Conservation (phyloP, 2,329 filamentous ascomycete species). For the Epicoccum nigrum region DNA sequence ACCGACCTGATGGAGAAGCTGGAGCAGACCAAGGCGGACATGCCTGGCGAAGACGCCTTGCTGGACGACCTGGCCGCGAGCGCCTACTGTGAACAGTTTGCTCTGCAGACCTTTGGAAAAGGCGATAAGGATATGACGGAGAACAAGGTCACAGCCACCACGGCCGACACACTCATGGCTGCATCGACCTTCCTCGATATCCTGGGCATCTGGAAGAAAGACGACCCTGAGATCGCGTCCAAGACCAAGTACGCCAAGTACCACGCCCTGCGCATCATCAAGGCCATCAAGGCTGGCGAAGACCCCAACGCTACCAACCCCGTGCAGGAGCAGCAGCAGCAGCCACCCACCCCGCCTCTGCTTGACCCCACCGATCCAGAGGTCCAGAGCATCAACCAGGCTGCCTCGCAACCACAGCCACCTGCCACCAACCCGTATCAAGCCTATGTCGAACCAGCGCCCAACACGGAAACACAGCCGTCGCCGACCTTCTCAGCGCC, state of each 20-base stretch:
- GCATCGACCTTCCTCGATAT: conserved; percentile 92
- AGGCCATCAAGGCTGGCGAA: conserved; percentile 85
- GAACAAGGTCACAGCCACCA: conserved; percentile 85
- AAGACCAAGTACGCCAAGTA: conserved; percentile 98
- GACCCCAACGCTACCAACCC: conserved; percentile 95
- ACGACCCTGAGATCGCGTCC: conserved; percentile 75
- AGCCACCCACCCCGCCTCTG: conserved; percentile 45
- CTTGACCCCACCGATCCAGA: conserved; percentile 71
- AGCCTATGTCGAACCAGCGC: conserved; percentile 65
- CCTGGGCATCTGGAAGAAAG: conserved; percentile 77
- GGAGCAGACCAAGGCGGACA: conserved; percentile 77
- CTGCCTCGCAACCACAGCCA: conserved; percentile 33
- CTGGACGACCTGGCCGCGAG: conserved; percentile 84
- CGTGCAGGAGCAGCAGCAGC: conserved; percentile 58
- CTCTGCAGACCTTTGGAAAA: conserved; percentile 81
- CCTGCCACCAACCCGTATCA: conserved; percentile 42
- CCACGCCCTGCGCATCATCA: conserved; percentile 88
- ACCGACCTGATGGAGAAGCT: conserved; percentile 87
- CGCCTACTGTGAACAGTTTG: conserved; percentile 94
- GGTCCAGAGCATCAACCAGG: conserved; percentile 59
- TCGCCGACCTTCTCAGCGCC: conserved; percentile 49
- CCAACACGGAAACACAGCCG: conserved; percentile 60
- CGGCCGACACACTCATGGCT: conserved; percentile 90
- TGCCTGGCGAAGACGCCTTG: conserved; percentile 80
- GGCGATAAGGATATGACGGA: conserved; percentile 82